Evolutionary conservation across 2,329 filamentous ascomycete genomes (phyloP).

Genomic region (Madurella fahalii): DNA sequence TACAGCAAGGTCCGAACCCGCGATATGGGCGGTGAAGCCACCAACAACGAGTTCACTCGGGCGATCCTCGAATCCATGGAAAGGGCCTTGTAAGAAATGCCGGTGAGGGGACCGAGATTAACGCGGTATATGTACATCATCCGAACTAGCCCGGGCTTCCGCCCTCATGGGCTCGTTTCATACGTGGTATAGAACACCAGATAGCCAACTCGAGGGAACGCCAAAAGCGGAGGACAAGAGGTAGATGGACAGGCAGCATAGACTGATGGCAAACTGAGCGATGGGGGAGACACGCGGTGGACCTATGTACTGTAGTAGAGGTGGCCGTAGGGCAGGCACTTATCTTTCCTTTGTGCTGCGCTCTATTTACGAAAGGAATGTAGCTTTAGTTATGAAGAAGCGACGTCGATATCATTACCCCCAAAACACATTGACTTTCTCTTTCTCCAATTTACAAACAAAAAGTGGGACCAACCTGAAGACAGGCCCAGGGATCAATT

Average conservation of each 20-base stretch:
- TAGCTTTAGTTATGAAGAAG: background rate
- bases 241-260: constrained; percentile 9
- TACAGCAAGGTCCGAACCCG: constrained; percentile 77
- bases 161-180: background rate
- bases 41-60: constrained; percentile 91
- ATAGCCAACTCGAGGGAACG: background rate
- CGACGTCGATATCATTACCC: background rate
- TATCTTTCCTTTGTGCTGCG: constrained; percentile 6
- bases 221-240: constrained; percentile 1
- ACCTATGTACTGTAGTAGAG: constrained; percentile 10
- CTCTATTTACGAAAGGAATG: constrained; percentile 12
- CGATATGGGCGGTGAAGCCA: constrained; percentile 90
- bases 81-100: constrained; percentile 32
- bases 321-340: constrained; percentile 2
- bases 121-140: constrained; percentile 10
- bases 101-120: constrained; percentile 1
- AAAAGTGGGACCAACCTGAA: background rate
- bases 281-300: background rate
- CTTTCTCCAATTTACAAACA: background rate
- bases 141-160: constrained; percentile 1
- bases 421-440: too few species aligned
- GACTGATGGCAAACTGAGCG: constrained; percentile 4
- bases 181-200: constrained; percentile 3
- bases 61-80: constrained; percentile 97
- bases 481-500: too few species aligned